Evolutionary conservation across 139 green algal genomes (phyloP), one percentile per base, ranked within the genome.

Genomic region (Chlorella vulgaris): DNA sequence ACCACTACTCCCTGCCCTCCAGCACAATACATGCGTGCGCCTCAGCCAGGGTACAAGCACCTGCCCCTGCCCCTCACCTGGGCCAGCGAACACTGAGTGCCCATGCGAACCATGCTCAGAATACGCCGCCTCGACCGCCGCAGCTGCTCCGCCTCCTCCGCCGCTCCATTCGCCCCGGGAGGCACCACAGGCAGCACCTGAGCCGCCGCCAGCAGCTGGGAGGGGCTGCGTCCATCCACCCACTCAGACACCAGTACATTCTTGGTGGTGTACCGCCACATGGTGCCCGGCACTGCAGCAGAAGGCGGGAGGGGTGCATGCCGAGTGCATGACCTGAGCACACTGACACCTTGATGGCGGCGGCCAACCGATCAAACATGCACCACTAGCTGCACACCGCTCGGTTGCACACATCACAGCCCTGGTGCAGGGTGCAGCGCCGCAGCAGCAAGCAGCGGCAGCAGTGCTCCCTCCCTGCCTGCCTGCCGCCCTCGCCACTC

Each of bases 191-290:
- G 36, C 36, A 40, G 69, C 38, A 7, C 38, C 68, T 70, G 39
- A 2, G 58, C 80, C 0, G 65, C 74, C 6, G 62, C n/a, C 51
- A 87, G 62, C 24, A 87, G 69, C 69, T 85, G 78, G n/a, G 69
- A 53, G 58, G 83, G 83, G 38, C 78, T 98, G 28, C 95, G 86
- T 15, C 96, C 96, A 40, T 99, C 95, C 43, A 99, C 95, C 95
- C 96, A 99, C 85, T 98, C 93, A 90, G 97, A 98, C 15, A 89
- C 91, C 43, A 99, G 87, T 67, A 98, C 93, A 7, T 90, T 55
- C 1, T 58, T 55, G 24, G 58, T 80, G 74, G 74, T 79, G 53
- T 79, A 79, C 22, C 73, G 51, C 73, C 73, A 79, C 36, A 79
- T 79, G 26, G 53, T 79, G 73, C 73, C 73, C 18, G 73, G 73